Percentiles rank a stretch among this genome's conserved stretches.
Conservation (phyloP, 371 early-diverging fungal species). For the Rhizopus stolonifer region DNA sequence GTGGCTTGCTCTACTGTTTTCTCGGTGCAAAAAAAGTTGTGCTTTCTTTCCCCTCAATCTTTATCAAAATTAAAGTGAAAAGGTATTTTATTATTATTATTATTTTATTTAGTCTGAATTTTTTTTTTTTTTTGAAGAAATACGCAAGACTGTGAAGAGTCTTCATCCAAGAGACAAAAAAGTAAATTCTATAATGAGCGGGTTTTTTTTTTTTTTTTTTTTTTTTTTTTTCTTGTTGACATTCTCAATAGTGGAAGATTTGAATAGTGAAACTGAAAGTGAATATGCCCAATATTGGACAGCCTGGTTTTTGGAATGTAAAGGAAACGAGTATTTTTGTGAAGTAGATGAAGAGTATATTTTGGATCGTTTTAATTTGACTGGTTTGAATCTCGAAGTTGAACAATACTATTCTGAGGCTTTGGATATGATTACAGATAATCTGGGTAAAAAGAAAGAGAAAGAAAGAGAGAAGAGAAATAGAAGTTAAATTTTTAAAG, state of each 20-base stretch:
- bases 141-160: background rate
- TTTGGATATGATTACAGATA: constrained; percentile 88
- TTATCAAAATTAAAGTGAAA: background rate
- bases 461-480: too few species aligned
- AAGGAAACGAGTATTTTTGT: constrained; percentile 90
- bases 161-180: background rate
- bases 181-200: background rate
- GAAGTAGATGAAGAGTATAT: constrained; percentile 94
- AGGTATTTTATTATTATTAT: background rate
- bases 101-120: constrained; percentile 1
- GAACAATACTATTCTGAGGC: constrained; percentile 70
- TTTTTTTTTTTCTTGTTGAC: background rate
- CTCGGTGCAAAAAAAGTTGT: too few species aligned
- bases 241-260: constrained; percentile 1
- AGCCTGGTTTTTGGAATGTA: constrained; percentile 70
- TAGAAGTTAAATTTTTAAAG: constrained; percentile 28
- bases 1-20: too few species aligned
- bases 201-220: too few species aligned
- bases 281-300: constrained; percentile 76
- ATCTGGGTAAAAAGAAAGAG: constrained; percentile 48
- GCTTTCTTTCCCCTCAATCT: background rate
- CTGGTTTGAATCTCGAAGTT: constrained; percentile 80
- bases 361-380: constrained; percentile 92
- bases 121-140: constrained; percentile 1
- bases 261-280: constrained; percentile 57